These are phyloP conservation scores for Phaeoacremonium minimum DNA, from an alignment of 2,329 filamentous ascomycete species.

Conservation along the genomic window DNA sequence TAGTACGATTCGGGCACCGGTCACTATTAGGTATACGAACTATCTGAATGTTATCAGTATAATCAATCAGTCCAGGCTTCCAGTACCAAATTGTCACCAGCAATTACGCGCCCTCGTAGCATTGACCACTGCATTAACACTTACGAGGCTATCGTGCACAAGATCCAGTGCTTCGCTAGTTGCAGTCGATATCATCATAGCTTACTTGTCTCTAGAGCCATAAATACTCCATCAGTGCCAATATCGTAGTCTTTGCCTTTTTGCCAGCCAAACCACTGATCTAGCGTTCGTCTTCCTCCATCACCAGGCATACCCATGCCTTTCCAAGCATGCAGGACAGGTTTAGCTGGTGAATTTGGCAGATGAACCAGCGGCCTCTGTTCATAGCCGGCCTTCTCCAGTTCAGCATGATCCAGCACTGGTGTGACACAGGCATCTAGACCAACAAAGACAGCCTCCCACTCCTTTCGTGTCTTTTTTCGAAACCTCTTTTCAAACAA, in stretches of 20 bases:
- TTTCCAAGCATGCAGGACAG: conserved; percentile 47
- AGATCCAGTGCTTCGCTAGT: too few relatives aligned
- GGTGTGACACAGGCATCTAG: conserved; percentile 93
- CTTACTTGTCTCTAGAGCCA: too few relatives aligned
- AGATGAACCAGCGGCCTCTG: conserved; percentile 60
- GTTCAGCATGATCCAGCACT: conserved; percentile 70
- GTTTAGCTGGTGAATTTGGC: conserved; percentile 65
- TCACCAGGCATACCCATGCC: too few relatives aligned
- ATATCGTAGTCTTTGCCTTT: conserved; percentile 68
- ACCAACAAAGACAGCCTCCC: conserved; percentile 83
- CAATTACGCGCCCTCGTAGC: too few relatives aligned
- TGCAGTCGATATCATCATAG: too few relatives aligned
- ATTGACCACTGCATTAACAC: too few relatives aligned
- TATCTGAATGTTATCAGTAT: too few relatives aligned
- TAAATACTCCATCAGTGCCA: conserved; percentile 56
- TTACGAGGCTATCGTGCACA: too few relatives aligned
- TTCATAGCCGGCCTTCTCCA: conserved; percentile 48
- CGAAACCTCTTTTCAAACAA: conserved; percentile 63
- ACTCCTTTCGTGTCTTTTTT: conserved; percentile 67
- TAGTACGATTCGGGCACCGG: too few relatives aligned
- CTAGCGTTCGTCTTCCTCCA: conserved; percentile 67
- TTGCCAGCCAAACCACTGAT: conserved; percentile 73
- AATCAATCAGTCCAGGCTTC: too few relatives aligned
- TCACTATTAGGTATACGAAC: too few relatives aligned
- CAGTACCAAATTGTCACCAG: too few relatives aligned